Conservation (phyloP, 192 early-diverging fungal genomes). For the Dimargaris verticillata region DNA sequence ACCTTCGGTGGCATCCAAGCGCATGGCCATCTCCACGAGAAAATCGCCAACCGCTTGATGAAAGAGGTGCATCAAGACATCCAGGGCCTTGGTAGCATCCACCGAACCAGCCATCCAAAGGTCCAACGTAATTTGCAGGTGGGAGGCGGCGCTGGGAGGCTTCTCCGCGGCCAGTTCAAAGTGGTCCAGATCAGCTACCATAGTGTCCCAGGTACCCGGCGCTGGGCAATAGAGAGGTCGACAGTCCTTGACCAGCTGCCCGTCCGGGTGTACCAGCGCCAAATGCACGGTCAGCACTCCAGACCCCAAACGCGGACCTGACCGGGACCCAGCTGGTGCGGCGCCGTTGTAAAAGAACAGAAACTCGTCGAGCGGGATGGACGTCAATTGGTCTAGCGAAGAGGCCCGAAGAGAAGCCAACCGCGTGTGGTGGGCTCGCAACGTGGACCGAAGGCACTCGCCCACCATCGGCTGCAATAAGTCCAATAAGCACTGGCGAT, state of each 20-base stretch:
- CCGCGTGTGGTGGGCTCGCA: conserved; percentile 2
- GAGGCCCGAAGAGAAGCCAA: neutral
- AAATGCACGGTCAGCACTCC: neutral
- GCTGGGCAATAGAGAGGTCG: neutral
- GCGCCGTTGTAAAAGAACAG: conserved; percentile 7
- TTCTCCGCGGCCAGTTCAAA: neutral
- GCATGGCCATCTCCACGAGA: conserved; percentile 2
- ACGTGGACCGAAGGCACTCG: conserved; percentile 3
- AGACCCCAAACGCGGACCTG: conserved; percentile 1
- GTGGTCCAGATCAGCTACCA: neutral
- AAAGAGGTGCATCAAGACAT: neutral
- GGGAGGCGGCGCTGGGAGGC: neutral
- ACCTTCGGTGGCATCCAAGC: neutral
- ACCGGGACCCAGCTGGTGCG: too few relatives aligned
- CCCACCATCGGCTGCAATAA: neutral
- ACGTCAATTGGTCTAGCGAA: neutral
- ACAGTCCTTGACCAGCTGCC: neutral
- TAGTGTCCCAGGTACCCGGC: neutral
- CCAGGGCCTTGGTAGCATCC: neutral
- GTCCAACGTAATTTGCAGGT: neutral
- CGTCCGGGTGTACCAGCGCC: conserved; percentile 1
- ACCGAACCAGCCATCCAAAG: conserved; percentile 5
- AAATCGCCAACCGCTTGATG: neutral
- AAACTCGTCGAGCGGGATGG: conserved; percentile 10
- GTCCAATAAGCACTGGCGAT: neutral